Conservation (phyloP, 2,329 filamentous ascomycete genomes). For the Botrytis cinerea region DNA sequence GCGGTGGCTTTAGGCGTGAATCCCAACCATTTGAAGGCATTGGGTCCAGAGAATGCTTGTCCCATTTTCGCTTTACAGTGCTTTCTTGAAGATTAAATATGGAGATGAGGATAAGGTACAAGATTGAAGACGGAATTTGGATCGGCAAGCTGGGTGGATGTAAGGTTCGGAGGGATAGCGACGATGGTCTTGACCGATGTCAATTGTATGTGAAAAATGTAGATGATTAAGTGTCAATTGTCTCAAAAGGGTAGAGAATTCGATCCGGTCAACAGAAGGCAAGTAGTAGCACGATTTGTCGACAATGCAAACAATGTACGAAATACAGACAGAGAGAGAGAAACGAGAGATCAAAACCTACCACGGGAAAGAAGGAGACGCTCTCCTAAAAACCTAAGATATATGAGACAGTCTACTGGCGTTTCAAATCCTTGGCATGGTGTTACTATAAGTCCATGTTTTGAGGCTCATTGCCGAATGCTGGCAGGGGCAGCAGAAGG, state of each 20-base stretch:
- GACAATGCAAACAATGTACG: not conserved
- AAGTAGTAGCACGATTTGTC: not conserved
- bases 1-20: slow-evolving; percentile 41
- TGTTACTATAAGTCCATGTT: not conserved
- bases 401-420: slow-evolving; percentile 5
- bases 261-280: slow-evolving; percentile 15
- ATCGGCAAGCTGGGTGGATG: not conserved
- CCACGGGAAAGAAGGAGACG: not conserved
- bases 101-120: not conserved
- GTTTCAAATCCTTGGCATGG: slow-evolving; percentile 19
- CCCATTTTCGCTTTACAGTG: slow-evolving; percentile 34
- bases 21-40: slow-evolving; percentile 42
- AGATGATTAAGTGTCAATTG: not conserved
- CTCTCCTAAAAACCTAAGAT: not conserved
- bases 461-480: slow-evolving; percentile 6
- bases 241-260: not conserved
- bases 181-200: not conserved
- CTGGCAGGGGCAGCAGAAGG: slow-evolving; percentile 41
- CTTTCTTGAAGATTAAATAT: not conserved
- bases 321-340: not conserved
- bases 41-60: slow-evolving; percentile 39
- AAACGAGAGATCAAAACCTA: slow-evolving; percentile 2
- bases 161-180: not conserved
- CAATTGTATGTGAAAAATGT: not conserved
- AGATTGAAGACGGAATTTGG: not conserved